Evolutionary conservation across 1,139 yeast genomes (phyloP).

Genomic region (Zhuliangozyma parablackwelliae): DNA sequence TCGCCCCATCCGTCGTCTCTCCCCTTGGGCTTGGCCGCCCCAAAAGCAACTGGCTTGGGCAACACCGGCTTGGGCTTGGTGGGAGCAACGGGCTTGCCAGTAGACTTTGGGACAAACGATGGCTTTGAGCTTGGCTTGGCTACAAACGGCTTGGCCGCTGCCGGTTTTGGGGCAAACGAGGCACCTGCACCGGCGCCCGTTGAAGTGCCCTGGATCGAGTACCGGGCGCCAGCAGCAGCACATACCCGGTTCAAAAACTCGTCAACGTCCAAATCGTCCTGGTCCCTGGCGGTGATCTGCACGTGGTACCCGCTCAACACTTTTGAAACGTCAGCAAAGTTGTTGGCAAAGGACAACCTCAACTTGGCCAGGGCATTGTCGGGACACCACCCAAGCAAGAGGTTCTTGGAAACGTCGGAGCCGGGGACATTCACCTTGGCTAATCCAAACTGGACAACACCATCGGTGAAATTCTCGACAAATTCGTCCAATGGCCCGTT

Average conservation of each 20-base stretch:
- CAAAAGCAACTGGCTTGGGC: conserved; percentile 7
- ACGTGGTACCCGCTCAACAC: conserved; percentile 82
- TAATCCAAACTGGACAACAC: conserved; percentile 86
- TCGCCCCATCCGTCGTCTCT: conserved; percentile 62
- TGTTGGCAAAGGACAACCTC: conserved; percentile 69
- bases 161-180: conserved; percentile 2
- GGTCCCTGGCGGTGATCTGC: conserved; percentile 93
- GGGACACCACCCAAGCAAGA: conserved; percentile 92
- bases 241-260: conserved; percentile 74
- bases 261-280: conserved; percentile 78
- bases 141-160: conserved; percentile 12
- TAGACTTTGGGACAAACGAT: conserved; percentile 33
- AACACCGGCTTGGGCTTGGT: conserved; percentile 20
- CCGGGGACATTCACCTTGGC: conserved; percentile 87
- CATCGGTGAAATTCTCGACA: conserved; percentile 77
- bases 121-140: conserved; percentile 23
- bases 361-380: conserved; percentile 76
- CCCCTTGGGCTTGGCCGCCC: conserved; percentile 17
- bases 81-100: conserved; percentile 37
- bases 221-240: conserved; percentile 94
- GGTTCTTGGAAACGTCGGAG: conserved; percentile 77
- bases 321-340: conserved; percentile 69
- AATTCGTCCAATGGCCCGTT: conserved; percentile 71
- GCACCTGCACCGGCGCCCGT: conserved; percentile 9
- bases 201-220: conserved; percentile 53